phyloP scores from a whole-genome alignment of 148 eudicot genomes.

The Linanthus parryae region DNA sequence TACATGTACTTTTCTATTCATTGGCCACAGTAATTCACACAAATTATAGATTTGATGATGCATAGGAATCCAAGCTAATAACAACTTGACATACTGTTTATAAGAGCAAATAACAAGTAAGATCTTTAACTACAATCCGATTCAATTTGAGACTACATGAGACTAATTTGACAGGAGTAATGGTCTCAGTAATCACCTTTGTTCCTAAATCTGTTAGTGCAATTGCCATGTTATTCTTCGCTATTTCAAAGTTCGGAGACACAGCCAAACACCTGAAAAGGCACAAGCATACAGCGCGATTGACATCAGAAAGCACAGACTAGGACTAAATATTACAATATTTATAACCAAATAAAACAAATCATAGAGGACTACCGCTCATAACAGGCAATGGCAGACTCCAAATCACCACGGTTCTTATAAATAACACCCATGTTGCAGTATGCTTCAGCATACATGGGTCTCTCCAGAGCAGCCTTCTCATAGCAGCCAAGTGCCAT shows the following conservation, averaged over 20 bases:
- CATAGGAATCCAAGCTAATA: no score
- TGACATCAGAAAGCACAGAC: no score
- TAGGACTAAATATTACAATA: no score
- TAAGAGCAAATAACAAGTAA: no score
- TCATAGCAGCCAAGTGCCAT: constrained; percentile 88
- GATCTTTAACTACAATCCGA: no score
- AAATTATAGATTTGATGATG: no score
- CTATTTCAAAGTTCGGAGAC: constrained; percentile 98
- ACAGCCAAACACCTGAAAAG: constrained; percentile 86
- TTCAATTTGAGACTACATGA: no score
- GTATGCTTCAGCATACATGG: constrained; percentile 99
- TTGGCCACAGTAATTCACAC: no score
- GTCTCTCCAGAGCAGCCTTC: constrained; percentile 93
- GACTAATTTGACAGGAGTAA: no score
- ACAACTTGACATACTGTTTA: no score
- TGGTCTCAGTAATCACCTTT: constrained; percentile 45
- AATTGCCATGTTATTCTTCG: constrained; percentile 97
- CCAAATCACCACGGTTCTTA: constrained; percentile 94
- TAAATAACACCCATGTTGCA: constrained; percentile 99
- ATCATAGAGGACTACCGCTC: constrained; percentile 53
- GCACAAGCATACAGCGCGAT: constrained; percentile 11
- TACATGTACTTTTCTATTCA: no score
- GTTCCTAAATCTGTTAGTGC: constrained; percentile 98
- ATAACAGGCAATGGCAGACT: constrained; percentile 94
- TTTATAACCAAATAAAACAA: constrained; percentile 1